Percentiles rank a stretch among this genome's conserved stretches.
Conservation (phyloP, 768 basidiomycete genomes). For the Rickenella mellea region DNA sequence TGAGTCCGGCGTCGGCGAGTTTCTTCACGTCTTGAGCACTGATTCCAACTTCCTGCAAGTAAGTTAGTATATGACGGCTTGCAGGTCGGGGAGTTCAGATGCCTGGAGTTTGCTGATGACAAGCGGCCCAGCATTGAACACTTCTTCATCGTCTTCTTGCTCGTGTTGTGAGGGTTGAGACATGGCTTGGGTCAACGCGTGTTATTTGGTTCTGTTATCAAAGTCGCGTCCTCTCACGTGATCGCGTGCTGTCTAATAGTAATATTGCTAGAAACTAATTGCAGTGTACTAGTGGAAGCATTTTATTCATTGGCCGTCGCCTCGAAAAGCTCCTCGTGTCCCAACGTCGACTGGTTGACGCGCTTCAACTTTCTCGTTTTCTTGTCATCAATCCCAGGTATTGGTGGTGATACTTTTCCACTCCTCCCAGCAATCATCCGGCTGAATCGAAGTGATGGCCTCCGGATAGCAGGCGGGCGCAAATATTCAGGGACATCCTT, state of each 20-base stretch:
- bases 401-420: neutral
- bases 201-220: too few species aligned
- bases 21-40: slow-evolving; percentile 91
- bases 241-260: too few species aligned
- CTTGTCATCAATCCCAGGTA: neutral
- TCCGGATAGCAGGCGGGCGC: neutral
- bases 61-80: neutral
- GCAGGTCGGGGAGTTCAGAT: slow-evolving; percentile 4
- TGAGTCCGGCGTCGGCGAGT: slow-evolving; percentile 80
- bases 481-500: slow-evolving; percentile 19
- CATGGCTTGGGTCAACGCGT: slow-evolving; percentile 33
- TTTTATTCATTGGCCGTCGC: too few species aligned
- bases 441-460: neutral
- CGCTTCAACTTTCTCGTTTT: too few species aligned
- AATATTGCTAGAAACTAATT: too few species aligned
- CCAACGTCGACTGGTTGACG: too few species aligned
- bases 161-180: slow-evolving; percentile 46
- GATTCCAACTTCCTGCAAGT: slow-evolving; percentile 80
- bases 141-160: slow-evolving; percentile 40
- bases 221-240: too few species aligned
- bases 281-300: too few species aligned
- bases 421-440: neutral
- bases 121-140: slow-evolving; percentile 66
- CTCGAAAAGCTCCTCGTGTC: too few species aligned
- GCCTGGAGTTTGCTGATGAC: slow-evolving; percentile 63